Conservation (phyloP, 2,329 filamentous ascomycete genomes). For the Fusarium sororula region DNA sequence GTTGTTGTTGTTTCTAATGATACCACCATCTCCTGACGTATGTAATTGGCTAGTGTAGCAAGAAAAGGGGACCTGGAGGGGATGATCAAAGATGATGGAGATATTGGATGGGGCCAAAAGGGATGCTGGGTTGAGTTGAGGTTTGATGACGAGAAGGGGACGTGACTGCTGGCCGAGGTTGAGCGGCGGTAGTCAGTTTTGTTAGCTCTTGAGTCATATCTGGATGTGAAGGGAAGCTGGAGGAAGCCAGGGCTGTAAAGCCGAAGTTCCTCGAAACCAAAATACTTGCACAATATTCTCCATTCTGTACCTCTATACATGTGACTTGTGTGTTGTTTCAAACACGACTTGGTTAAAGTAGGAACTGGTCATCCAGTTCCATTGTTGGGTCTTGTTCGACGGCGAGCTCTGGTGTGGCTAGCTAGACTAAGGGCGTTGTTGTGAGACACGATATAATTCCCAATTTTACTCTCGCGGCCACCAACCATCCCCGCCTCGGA, state of each 20-base stretch:
- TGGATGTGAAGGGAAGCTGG: constrained; percentile 18
- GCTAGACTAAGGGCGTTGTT: background rate
- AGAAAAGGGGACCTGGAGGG: constrained; percentile 26
- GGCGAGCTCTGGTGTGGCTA: background rate
- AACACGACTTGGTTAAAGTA: background rate
- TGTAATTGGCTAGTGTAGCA: constrained; percentile 43
- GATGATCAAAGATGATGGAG: constrained; percentile 24
- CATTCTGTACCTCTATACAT: background rate
- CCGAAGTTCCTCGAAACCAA: constrained; percentile 36
- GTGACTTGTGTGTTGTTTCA: background rate
- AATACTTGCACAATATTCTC: constrained; percentile 19
- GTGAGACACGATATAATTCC: background rate
- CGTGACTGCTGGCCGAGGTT: constrained; percentile 34
- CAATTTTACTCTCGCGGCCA: background rate
- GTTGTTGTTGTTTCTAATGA: constrained; percentile 42
- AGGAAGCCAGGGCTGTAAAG: constrained; percentile 34
- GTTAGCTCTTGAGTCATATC: constrained; percentile 18
- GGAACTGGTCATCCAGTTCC: background rate
- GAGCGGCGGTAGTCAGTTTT: constrained; percentile 27
- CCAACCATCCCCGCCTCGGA: background rate
- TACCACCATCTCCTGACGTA: constrained; percentile 46
- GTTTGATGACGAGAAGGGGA: constrained; percentile 11
- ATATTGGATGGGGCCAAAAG: constrained; percentile 22
- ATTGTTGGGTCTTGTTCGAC: background rate
- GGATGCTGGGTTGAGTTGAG: constrained; percentile 17